Percentiles rank a stretch among this genome's conserved stretches.
Conservation (phyloP, 257 asterid genomes). For the Solanum peruvianum region DNA sequence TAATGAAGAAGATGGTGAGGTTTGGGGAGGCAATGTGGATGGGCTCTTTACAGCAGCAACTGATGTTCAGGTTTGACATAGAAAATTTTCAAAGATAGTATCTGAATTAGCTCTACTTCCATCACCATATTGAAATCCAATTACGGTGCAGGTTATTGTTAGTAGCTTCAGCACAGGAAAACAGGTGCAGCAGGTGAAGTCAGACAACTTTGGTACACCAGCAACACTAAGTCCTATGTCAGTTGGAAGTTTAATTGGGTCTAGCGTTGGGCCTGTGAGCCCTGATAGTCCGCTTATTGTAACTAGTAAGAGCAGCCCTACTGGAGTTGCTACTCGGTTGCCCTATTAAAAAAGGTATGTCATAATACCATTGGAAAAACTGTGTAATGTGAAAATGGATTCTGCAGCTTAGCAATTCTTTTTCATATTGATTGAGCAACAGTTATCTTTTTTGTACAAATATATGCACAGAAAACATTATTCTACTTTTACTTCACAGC, state of each 20-base stretch:
- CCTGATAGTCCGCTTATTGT: not conserved
- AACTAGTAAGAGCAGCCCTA: not conserved
- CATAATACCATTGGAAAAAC: not conserved
- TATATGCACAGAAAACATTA: not conserved
- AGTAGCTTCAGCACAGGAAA: constrained; percentile 1
- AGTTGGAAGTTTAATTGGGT: constrained; percentile 1
- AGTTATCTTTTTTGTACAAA: not conserved
- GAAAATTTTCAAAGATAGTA: not conserved
- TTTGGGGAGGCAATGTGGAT: constrained; percentile 4
- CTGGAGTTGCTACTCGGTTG: not conserved
- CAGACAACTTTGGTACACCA: not conserved
- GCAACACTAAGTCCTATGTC: constrained; percentile 2
- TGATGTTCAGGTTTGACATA: not conserved
- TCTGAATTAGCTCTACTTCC: not conserved
- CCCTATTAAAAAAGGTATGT: too few species aligned
- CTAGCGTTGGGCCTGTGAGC: not conserved
- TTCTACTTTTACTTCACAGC: not conserved
- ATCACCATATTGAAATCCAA: not conserved
- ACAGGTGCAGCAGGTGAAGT: not conserved
- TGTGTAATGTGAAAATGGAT: not conserved
- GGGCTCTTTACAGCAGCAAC: constrained; percentile 5
- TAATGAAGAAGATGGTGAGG: constrained; percentile 3
- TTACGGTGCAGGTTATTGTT: not conserved
- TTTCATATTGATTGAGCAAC: not conserved
- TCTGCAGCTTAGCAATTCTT: not conserved